A percentile compares a stretch with the other conserved stretches of the same genome.
Evolutionary conservation across 805 yeast species (phyloP).

Genomic region (Ogataea siamensis): DNA sequence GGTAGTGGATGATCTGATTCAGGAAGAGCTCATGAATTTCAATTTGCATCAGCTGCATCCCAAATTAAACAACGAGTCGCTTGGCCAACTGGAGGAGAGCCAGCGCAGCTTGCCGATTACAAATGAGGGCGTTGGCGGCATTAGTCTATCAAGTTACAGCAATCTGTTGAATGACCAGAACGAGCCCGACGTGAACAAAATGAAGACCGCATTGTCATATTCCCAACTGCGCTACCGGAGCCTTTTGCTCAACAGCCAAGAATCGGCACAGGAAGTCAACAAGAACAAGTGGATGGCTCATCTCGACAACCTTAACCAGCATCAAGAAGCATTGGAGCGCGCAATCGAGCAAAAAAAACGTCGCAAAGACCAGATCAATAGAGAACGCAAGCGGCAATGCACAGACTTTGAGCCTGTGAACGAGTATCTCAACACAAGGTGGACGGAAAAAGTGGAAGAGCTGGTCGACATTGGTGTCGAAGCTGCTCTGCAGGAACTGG

Average conservation of each 20-base stretch:
- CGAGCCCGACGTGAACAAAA: slow-evolving; percentile 20
- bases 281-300: slow-evolving; percentile 38
- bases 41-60: slow-evolving; percentile 19
- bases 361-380: slow-evolving; percentile 42
- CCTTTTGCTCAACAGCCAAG: slow-evolving; percentile 31
- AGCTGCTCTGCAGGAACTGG: slow-evolving; percentile 26
- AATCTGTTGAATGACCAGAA: slow-evolving; percentile 16
- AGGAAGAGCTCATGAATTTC: slow-evolving; percentile 21
- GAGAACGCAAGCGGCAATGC: slow-evolving; percentile 43
- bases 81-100: not conserved
- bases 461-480: slow-evolving; percentile 39
- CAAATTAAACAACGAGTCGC: slow-evolving; percentile 1
- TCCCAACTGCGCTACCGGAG: slow-evolving; percentile 40
- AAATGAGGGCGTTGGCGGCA: slow-evolving; percentile 16
- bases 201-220: slow-evolving; percentile 41
- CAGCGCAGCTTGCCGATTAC: slow-evolving; percentile 7
- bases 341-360: slow-evolving; percentile 38
- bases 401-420: slow-evolving; percentile 42
- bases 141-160: slow-evolving; percentile 21
- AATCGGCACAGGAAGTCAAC: slow-evolving; percentile 11
- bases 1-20: slow-evolving; percentile 22
- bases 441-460: slow-evolving; percentile 48
- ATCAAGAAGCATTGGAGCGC: slow-evolving; percentile 29
- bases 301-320: slow-evolving; percentile 35
- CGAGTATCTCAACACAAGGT: slow-evolving; percentile 44